Evolutionary conservation across 2,329 filamentous ascomycete genomes (phyloP).

Genomic region (Truncatella angustata): DNA sequence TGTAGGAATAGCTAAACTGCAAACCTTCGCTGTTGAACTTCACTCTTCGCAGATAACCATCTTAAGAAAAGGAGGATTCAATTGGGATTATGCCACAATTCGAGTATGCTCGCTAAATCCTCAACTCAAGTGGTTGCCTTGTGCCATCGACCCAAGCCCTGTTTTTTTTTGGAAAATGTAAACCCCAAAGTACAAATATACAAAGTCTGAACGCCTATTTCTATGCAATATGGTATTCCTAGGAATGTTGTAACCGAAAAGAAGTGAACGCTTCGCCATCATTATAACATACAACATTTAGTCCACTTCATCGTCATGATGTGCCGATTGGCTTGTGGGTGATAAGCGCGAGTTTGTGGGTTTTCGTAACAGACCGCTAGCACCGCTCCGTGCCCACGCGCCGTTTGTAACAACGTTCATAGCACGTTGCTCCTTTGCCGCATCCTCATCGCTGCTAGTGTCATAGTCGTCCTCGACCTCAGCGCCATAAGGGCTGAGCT

Average conservation of each 20-base stretch:
- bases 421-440: constrained; percentile 39
- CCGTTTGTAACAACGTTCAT: constrained; percentile 42
- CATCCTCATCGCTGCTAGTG: constrained; percentile 29
- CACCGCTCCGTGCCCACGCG: constrained; percentile 33
- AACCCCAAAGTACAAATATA: neutral
- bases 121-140: too few species aligned
- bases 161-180: neutral
- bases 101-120: too few species aligned
- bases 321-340: constrained; percentile 4
- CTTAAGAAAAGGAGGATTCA: too few species aligned
- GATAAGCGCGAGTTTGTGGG: constrained; percentile 13
- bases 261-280: neutral
- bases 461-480: constrained; percentile 39
- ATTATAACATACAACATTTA: constrained; percentile 7
- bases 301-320: constrained; percentile 15
- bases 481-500: constrained; percentile 45
- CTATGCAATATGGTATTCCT: constrained; percentile 4
- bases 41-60: too few species aligned
- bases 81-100: too few species aligned
- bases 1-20: too few species aligned
- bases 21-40: too few species aligned
- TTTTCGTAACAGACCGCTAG: constrained; percentile 30
- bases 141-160: neutral
- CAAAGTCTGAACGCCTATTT: constrained; percentile 5
- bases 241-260: neutral